A percentile compares a stretch with the other conserved stretches of the same genome.
Evolutionary conservation across 768 basidiomycete species (phyloP).

Genomic region (Rhizopogon roseolus): DNA sequence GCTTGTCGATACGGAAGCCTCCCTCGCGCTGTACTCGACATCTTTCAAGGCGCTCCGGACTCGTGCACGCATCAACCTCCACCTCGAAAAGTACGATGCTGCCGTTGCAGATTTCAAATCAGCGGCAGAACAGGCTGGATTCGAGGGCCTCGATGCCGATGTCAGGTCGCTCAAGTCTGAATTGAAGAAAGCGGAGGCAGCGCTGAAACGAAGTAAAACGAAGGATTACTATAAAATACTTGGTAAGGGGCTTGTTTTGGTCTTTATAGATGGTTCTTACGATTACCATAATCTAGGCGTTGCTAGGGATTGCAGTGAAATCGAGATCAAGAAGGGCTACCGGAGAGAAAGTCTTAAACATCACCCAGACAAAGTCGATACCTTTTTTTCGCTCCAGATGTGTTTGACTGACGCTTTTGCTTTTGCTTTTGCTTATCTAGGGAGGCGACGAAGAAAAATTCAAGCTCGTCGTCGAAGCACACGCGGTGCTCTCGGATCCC

Average conservation of each 20-base stretch:
- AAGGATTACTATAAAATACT: conserved; percentile 89
- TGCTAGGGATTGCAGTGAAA: conserved; percentile 53
- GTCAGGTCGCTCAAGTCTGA: conserved; percentile 58
- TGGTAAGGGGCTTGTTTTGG: conserved; percentile 17
- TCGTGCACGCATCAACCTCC: conserved; percentile 72
- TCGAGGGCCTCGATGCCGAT: conserved; percentile 62
- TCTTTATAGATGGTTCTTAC: neutral
- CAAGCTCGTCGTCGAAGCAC: conserved; percentile 82
- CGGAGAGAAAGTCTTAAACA: conserved; percentile 81
- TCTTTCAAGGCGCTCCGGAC: conserved; percentile 88
- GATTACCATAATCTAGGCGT: conserved; percentile 29
- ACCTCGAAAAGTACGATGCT: conserved; percentile 69
- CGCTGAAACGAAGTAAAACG: conserved; percentile 81
- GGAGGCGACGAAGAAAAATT: conserved; percentile 96
- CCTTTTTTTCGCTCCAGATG: conserved; percentile 2
- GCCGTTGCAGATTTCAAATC: conserved; percentile 72
- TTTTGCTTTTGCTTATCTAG: conserved; percentile 28
- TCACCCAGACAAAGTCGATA: conserved; percentile 74
- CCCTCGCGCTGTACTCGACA: conserved; percentile 53
- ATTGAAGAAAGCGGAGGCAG: conserved; percentile 76
- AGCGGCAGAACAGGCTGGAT: conserved; percentile 69
- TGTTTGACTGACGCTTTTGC: neutral
- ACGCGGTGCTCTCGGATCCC: conserved; percentile 78
- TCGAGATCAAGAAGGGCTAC: conserved; percentile 89
- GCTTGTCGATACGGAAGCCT: conserved; percentile 63